Base-by-base conservation (phyloP, 306 rosid genomes). In the Aeschynomene evenia region DNA sequence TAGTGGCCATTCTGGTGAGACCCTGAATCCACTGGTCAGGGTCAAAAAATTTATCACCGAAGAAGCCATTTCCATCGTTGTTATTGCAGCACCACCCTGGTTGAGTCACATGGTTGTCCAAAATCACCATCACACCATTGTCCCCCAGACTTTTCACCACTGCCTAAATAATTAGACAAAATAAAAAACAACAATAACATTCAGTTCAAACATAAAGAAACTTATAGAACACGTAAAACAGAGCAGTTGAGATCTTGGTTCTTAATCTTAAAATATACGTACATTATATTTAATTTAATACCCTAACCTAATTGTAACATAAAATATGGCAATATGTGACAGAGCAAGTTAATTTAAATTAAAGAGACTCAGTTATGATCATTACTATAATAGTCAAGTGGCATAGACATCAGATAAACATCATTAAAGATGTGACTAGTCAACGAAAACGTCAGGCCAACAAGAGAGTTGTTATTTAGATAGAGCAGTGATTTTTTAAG, bases 71-170 rank as follows among this genome's bases (percentile, higher is more conserved):
- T 20, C 84, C 96, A 6, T 91, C 97, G 5, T 22, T 53, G 68
- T 8, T 68, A 59, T 88, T 75, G 82, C 97, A 89, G 45, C 96
- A 91, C 97, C 97, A 91, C 26, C 89, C 90, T 13, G 97, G 97
- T 56, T 79, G 73, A 52, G 88, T 85, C 2, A 91, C 0, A 75
- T 89, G 96, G 73, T 91, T 91, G 75, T 91, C 97, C 78, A 91
- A 67, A 64, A 91, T 79, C 40, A 88, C 97, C 97, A 84, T 88
- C 85, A 91, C 81, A 62, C 80, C 74, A 42, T 78, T 85, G 10
- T 76, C 72, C n/a, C 86, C 90, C 2, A 91, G 88, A 50, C 71
- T 74, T 21, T 72, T 73, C 74, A 91, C 97, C 74, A 91, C 95
- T 4, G 71, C 95, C 97, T 90, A 0, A 18, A 14, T 42, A 24